Percentiles rank a stretch among this genome's conserved stretches.
These are phyloP conservation scores for Immersiella caudata DNA, from an alignment of 495 filamentous ascomycete genomes.

Conservation along the genomic window DNA sequence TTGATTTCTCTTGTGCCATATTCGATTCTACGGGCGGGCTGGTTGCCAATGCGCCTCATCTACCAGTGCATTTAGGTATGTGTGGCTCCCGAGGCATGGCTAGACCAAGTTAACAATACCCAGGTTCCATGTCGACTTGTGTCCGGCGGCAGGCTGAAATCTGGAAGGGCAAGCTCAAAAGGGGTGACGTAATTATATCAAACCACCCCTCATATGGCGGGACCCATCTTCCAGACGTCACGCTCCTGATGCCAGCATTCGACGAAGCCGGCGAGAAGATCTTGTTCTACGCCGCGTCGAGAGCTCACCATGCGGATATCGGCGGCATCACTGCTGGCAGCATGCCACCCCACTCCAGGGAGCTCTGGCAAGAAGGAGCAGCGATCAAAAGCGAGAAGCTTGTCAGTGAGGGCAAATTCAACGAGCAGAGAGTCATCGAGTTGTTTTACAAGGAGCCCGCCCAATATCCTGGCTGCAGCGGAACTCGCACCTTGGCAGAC, in stretches of 20 bases:
- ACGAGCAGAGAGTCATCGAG: constrained; percentile 84
- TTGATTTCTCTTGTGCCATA: constrained; percentile 95
- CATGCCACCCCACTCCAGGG: constrained; percentile 93
- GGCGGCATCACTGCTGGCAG: constrained; percentile 94
- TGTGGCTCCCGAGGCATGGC: not conserved
- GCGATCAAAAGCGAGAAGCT: constrained; percentile 93
- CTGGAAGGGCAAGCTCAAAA: constrained; percentile 85
- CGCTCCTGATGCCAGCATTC: constrained; percentile 92
- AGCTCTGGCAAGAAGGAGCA: constrained; percentile 93
- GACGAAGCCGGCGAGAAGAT: constrained; percentile 74
- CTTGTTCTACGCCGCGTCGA: constrained; percentile 93
- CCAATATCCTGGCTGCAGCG: constrained; percentile 82
- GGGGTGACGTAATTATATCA: constrained; percentile 90
- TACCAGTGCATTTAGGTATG: constrained; percentile 83
- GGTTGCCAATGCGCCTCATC: constrained; percentile 92
- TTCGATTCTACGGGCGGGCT: constrained; percentile 90
- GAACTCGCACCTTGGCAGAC: constrained; percentile 86
- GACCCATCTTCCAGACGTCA: constrained; percentile 82
- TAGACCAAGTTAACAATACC: not conserved
- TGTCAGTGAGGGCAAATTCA: constrained; percentile 84
- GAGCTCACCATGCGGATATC: constrained; percentile 96
- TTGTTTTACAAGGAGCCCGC: constrained; percentile 83
- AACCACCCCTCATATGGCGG: constrained; percentile 97
- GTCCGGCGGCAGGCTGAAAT: constrained; percentile 91
- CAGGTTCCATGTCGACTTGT: constrained; percentile 82